Percentiles rank a stretch among this genome's conserved stretches.
phyloP scores from a whole-genome alignment of 2,329 filamentous ascomycete species.

The Metarhizium rileyi region DNA sequence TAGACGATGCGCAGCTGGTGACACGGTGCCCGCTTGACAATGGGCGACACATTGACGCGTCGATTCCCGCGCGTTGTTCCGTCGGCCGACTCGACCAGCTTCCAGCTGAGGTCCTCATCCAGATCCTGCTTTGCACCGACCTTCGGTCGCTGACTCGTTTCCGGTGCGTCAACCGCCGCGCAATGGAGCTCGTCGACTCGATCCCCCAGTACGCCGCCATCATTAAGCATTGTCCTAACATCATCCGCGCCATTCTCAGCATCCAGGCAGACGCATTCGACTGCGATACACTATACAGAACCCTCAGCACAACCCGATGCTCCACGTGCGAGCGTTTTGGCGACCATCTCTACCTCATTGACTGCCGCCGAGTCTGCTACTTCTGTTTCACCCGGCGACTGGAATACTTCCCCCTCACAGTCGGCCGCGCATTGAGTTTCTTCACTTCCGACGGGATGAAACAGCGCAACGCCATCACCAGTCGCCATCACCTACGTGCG shows the following conservation, averaged over 20 bases:
- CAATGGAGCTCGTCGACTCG: background rate
- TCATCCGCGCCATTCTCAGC: background rate
- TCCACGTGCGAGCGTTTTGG: background rate
- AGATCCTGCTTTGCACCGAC: background rate
- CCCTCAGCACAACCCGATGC: background rate
- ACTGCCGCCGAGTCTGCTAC: conserved; percentile 2
- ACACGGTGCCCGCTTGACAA: conserved; percentile 2
- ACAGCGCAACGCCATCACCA: too few species aligned
- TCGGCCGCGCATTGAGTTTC: background rate
- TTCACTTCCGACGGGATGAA: too few species aligned
- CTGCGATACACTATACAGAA: background rate
- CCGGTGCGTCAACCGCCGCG: background rate
- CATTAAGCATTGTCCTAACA: background rate
- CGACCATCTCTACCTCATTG: conserved; percentile 1
- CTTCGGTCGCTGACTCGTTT: background rate
- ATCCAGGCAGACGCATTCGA: background rate
- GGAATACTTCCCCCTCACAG: background rate
- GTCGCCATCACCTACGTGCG: too few species aligned
- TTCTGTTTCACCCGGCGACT: background rate
- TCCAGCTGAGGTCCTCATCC: background rate
- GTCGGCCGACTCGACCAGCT: background rate
- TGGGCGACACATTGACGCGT: background rate
- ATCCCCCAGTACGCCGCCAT: conserved; percentile 1
- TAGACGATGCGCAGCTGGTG: conserved; percentile 1
- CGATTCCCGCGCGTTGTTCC: background rate